phyloP scores from a whole-genome alignment of 192 early-diverging fungal species.

The Coemansia sp. region DNA sequence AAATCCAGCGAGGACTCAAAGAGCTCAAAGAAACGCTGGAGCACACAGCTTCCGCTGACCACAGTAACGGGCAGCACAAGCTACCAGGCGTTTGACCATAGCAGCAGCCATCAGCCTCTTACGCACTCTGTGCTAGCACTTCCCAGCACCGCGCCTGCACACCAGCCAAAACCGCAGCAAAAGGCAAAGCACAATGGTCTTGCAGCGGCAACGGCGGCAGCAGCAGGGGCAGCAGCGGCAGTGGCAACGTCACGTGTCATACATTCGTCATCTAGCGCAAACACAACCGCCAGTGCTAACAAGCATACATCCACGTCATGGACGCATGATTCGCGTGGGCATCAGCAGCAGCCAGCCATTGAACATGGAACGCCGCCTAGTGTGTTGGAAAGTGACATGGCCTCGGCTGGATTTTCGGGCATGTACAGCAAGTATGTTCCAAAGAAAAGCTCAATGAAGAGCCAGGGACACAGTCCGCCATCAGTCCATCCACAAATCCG shows the following conservation, averaged over 20 bases:
- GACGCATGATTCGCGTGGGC: conserved; percentile 2
- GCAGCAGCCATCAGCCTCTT: conserved; percentile 20
- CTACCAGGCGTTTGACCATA: conserved; percentile 39
- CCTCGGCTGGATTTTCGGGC: conserved; percentile 8
- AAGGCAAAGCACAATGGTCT: not conserved
- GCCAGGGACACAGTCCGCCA: not conserved
- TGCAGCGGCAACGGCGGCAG: conserved; percentile 2
- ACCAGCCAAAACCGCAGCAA: conserved; percentile 1
- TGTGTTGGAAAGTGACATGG: conserved; percentile 17
- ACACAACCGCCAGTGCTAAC: not conserved
- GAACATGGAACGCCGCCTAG: not conserved
- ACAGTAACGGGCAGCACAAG: not conserved
- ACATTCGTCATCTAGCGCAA: conserved; percentile 14
- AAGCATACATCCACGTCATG: not conserved
- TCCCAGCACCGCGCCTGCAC: not conserved
- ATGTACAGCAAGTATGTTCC: conserved; percentile 21
- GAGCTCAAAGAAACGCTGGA: conserved; percentile 7
- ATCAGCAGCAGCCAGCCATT: not conserved
- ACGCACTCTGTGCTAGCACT: conserved; percentile 33
- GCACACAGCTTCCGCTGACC: not conserved
- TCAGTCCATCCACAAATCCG: not conserved
- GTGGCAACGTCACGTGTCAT: conserved; percentile 1
- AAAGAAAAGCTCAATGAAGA: conserved; percentile 9
- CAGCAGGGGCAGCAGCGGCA: conserved; percentile 7
- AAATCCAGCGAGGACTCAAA: not conserved